Percentiles rank a stretch among this genome's conserved stretches.
These are phyloP conservation scores for Talaromyces stipitatus DNA, from an alignment of 495 filamentous ascomycete genomes.

Conservation along the genomic window DNA sequence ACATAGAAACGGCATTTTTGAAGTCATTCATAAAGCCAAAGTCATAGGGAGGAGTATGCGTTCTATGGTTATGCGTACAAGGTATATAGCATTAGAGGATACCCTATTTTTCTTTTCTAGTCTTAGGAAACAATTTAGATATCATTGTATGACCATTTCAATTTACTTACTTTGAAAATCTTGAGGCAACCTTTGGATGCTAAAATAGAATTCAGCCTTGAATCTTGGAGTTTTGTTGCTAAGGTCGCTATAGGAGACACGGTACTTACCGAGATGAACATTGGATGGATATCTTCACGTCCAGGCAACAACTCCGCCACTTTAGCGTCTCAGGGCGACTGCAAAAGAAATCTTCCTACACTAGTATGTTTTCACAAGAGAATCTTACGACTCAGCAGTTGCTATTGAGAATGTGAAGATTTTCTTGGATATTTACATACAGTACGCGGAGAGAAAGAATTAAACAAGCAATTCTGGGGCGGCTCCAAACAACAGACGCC, in stretches of 20 bases:
- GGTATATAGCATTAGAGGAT: slow-evolving; percentile 6
- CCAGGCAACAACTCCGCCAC: slow-evolving; percentile 1
- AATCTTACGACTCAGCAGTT: neutral
- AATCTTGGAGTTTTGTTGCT: no score
- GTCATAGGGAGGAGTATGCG: neutral
- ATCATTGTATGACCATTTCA: neutral
- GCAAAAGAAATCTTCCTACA: neutral
- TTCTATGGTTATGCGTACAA: neutral
- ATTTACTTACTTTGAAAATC: neutral
- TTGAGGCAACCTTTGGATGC: neutral
- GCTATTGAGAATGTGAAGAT: neutral
- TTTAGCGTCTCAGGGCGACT: neutral
- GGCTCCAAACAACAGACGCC: neutral
- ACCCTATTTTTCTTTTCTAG: slow-evolving; percentile 2
- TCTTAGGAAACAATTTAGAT: slow-evolving; percentile 1
- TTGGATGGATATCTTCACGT: neutral
- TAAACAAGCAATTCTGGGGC: neutral
- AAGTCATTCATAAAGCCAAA: slow-evolving; percentile 4
- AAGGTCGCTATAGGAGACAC: no score
- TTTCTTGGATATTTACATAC: neutral
- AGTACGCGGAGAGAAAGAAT: neutral
- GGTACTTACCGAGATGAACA: no score
- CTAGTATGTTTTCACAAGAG: neutral
- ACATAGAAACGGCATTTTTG: slow-evolving; percentile 18
- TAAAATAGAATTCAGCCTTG: neutral